Base-by-base conservation (phyloP, 345 rosid genomes). In the Stellera chamaejasme region DNA sequence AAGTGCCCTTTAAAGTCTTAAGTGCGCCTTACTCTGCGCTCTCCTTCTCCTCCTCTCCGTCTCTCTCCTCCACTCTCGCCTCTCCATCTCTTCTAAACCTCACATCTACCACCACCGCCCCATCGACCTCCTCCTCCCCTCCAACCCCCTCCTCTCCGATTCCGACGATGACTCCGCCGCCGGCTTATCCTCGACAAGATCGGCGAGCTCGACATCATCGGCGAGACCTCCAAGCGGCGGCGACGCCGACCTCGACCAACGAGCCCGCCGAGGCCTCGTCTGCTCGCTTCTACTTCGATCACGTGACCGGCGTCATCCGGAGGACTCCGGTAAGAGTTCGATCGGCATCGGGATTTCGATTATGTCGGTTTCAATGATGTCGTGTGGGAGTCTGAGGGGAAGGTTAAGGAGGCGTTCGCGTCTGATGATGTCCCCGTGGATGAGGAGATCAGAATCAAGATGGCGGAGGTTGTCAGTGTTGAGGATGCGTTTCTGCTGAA, bases 321-420 rank as follows among this genome's bases (percentile, higher is more conserved):
- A 75, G 88, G 48, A 78, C 78, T 10, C 72, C 76, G 75, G 67
- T 59, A 84, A 77, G 76, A 65, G 79, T 32, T 93, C 94, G 19
- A 87, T 93, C 48, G 87, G 80, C 13, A 92, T 25, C 88, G 97
- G 97, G 98, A 88, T 67, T 80, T 75, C 42, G 98, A 93, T 67
- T 69, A 74, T 48, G 48, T 59, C 50, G 73, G 79, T 1, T 77
- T 83, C 57, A 65, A 62, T 44, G 13, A 62, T 6, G 39, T 32
- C 9, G 5, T 32, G 63, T 57, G 2, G 56, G 61, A 44, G 66
- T 10, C 16, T 0, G 79, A 71, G 6, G 84, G 72, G 5, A 68
- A 59, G 54, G 64, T 69, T 13, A 77, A 65, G 72, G 65, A 62
- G 8, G 82, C 74, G 27, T 89, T 93, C 64, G 91, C 82, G 56